A percentile compares a stretch with the other conserved stretches of the same genome.
Conservation (phyloP, 2,329 filamentous ascomycete species). For the Cucurbitaria berberidis region DNA sequence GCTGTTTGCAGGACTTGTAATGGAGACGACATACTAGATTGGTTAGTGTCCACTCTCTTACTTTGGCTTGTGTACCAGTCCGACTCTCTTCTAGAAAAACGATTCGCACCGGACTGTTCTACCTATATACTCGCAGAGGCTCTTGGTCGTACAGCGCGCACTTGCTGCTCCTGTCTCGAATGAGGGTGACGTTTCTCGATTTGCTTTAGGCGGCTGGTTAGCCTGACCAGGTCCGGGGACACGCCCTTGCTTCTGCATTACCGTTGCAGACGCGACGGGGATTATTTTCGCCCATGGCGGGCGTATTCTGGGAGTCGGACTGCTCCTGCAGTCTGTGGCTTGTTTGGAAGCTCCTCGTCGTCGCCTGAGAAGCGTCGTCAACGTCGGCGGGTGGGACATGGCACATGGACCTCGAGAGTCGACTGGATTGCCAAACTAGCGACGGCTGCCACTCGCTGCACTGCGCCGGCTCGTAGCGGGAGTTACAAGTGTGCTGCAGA, state of each 20-base stretch:
- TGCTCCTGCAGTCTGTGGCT: conserved; percentile 19
- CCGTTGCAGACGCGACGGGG: conserved; percentile 18
- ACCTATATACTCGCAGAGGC: background rate
- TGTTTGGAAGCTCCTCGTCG: conserved; percentile 21
- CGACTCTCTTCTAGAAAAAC: conserved; percentile 11
- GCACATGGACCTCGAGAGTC: conserved; percentile 21
- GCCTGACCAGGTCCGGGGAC: conserved; percentile 16
- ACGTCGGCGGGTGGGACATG: conserved; percentile 18
- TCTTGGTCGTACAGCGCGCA: conserved; percentile 8
- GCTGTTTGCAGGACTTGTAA: conserved; percentile 26
- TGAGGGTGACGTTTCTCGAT: conserved; percentile 22
- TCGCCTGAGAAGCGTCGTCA: conserved; percentile 20
- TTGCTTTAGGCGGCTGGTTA: conserved; percentile 13
- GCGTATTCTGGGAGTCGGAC: background rate
- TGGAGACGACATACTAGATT: conserved; percentile 14
- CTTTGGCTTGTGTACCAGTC: conserved; percentile 19
- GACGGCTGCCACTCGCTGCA: conserved; percentile 29
- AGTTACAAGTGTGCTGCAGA: conserved; percentile 34
- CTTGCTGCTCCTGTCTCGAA: conserved; percentile 21
- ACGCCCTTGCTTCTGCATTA: conserved; percentile 36
- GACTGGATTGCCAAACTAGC: conserved; percentile 19
- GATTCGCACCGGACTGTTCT: conserved; percentile 12
- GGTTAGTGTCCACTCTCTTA: conserved; percentile 25
- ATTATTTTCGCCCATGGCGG: conserved; percentile 3
- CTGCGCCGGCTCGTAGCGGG: conserved; percentile 27